Conservation (phyloP, 495 filamentous ascomycete genomes). For the Aspergillus olivimuriae region DNA sequence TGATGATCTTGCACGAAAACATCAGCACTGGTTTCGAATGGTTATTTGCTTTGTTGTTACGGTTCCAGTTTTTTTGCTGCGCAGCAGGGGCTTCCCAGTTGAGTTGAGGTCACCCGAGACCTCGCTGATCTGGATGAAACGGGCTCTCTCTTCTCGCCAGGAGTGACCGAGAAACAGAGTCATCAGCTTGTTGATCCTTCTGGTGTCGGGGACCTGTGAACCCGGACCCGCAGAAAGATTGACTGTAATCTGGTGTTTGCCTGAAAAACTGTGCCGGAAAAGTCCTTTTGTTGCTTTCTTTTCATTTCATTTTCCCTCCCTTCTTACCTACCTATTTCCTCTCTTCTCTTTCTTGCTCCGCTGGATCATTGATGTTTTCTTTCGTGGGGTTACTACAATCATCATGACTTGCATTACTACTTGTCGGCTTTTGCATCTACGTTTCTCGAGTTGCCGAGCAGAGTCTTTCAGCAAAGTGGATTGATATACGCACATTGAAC, state of each 20-base stretch:
- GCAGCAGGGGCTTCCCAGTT: conserved; percentile 41
- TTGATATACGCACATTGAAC: conserved; percentile 17
- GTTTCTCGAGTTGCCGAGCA: conserved; percentile 14
- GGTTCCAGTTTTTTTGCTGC: conserved; percentile 40
- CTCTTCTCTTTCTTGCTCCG: conserved; percentile 7
- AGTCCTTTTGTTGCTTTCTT: conserved; percentile 21
- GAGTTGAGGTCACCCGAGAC: no score
- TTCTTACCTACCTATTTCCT: conserved; percentile 12
- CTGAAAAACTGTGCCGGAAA: conserved; percentile 40
- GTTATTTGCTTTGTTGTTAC: conserved; percentile 50
- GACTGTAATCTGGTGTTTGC: conserved; percentile 34
- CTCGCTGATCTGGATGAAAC: no score
- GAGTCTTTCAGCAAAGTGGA: conserved; percentile 13
- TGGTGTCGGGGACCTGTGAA: conserved; percentile 48
- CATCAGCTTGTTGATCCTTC: neutral
- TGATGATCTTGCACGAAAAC: conserved; percentile 51
- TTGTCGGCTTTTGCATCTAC: conserved; percentile 21
- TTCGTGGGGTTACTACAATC: conserved; percentile 7
- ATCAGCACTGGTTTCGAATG: conserved; percentile 46
- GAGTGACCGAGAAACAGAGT: no score
- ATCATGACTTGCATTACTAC: conserved; percentile 24
- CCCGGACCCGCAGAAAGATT: conserved; percentile 44
- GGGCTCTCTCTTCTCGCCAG: neutral
- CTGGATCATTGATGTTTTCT: conserved; percentile 11
- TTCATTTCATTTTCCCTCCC: conserved; percentile 11